These are phyloP conservation scores for Asterophora lycoperdoides DNA, from an alignment of 768 basidiomycete species.

Conservation along the genomic window DNA sequence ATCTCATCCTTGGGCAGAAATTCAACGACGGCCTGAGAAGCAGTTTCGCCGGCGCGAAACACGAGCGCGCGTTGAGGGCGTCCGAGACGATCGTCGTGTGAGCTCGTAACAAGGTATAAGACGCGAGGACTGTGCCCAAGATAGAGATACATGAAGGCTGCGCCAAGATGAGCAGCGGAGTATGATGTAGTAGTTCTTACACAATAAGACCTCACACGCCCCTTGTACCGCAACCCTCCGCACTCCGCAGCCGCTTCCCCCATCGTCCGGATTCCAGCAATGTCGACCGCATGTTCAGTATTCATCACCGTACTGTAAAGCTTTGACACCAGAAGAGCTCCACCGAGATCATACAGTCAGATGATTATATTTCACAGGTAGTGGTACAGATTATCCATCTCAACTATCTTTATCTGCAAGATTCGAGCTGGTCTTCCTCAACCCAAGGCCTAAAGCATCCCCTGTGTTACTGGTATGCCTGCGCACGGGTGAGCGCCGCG, in stretches of 20 bases:
- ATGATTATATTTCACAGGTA: too few relatives aligned
- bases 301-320: too few relatives aligned
- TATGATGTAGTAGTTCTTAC: too few relatives aligned
- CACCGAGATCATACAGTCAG: too few relatives aligned
- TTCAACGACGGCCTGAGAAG: constrained; percentile 78
- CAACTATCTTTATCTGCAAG: constrained; percentile 11
- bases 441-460: constrained; percentile 23
- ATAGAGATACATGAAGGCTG: constrained; percentile 63
- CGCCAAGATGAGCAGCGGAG: background rate
- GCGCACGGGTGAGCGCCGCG: constrained; percentile 29
- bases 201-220: too few relatives aligned
- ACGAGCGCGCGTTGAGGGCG: constrained; percentile 61
- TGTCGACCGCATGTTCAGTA: too few relatives aligned
- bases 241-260: too few relatives aligned
- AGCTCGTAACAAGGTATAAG: constrained; percentile 67
- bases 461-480: constrained; percentile 19
- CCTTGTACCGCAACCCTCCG: background rate
- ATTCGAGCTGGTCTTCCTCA: constrained; percentile 25
- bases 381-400: background rate
- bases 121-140: constrained; percentile 64
- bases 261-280: too few relatives aligned
- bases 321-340: too few relatives aligned
- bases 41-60: constrained; percentile 58
- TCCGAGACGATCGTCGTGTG: constrained; percentile 60
- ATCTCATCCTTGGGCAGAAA: constrained; percentile 73